Base-by-base conservation (phyloP, 2,329 filamentous ascomycete species). In the Clonostachys rhizophaga region DNA sequence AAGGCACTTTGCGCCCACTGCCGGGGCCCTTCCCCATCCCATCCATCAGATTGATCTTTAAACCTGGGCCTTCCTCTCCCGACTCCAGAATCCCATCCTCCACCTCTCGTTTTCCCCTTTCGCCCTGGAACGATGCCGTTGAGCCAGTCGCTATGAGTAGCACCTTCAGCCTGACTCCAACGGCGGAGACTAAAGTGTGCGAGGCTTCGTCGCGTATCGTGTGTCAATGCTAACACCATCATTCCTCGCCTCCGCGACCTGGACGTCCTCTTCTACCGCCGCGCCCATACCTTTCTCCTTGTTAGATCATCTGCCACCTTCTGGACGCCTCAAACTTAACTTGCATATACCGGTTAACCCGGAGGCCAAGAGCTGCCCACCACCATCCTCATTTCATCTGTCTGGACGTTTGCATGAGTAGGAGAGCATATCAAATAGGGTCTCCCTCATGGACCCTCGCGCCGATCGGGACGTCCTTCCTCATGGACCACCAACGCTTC, bases 61-160 rank as follows among this genome's bases (percentile, higher is more conserved):
- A 45, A 40, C 37, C 46, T 47, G 34, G 30, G 20, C 36, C 49
- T 34, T 41, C 46, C 45, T 48, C 44, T 46, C 40, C 40, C 40
- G 36, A 52, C 41, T 47, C 40, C 42, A 44, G 34, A 17, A 42
- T 34, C 14, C 40, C 30, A 42, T 34, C 30, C 40, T 48, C 52
- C 49, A 50, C 42, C 47, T 17, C 42, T 13, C 24, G 14, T 42
- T 37, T 34, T 42, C 34, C 35, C 18, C 16, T 53, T 55, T 40
- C 48, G 55, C 45, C 48, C 52, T 54, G 55, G 55, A 56, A 60
- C 55, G 52, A 60, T 62, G 58, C 55, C 57, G 54, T 50, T 52
- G 54, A 58, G 59, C 60, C 59, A 60, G 60, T 64, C 65, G 65
- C 57, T 59, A 67, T 68, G 65, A 66, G 55, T 55, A 57, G 52